Evolutionary conservation across 257 asterid genomes (phyloP).

Genomic region (Solanum neorickii): DNA sequence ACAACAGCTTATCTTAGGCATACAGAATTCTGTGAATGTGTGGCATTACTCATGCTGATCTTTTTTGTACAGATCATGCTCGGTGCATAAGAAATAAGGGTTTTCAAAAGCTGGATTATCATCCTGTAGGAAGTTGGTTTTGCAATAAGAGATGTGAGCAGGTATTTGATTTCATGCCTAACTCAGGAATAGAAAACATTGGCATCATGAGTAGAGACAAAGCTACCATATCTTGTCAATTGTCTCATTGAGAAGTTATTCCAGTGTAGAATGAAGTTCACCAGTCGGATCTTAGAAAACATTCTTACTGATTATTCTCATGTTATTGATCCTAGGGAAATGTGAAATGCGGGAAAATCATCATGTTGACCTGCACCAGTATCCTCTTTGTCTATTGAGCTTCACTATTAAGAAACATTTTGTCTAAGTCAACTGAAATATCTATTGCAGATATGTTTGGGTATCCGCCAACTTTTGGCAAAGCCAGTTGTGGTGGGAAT

Average conservation of each 20-base stretch:
- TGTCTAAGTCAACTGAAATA: neutral
- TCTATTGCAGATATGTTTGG: slow-evolving; percentile 46
- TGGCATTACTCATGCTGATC: neutral
- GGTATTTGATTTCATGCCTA: slow-evolving; percentile 22
- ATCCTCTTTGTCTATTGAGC: neutral
- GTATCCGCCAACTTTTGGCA: slow-evolving; percentile 42
- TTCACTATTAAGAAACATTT: neutral
- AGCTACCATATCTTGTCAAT: neutral
- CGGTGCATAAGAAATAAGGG: slow-evolving; percentile 36
- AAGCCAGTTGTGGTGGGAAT: slow-evolving; percentile 38
- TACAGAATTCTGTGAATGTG: neutral
- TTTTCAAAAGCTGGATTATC: slow-evolving; percentile 3
- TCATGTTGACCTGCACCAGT: neutral
- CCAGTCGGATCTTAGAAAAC: neutral
- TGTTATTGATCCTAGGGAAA: neutral
- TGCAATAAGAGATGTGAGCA: slow-evolving; percentile 47
- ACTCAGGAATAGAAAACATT: neutral
- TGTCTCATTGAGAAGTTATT: neutral
- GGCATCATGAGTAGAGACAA: neutral
- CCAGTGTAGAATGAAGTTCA: neutral
- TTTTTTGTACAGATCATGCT: slow-evolving; percentile 41
- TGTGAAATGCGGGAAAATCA: neutral
- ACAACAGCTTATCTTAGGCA: neutral
- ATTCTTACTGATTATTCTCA: neutral
- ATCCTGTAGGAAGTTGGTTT: slow-evolving; percentile 41